A percentile compares a stretch with the other conserved stretches of the same genome.
Evolutionary conservation across 306 rosid genomes (phyloP).

Genomic region (Prosopis cineraria): DNA sequence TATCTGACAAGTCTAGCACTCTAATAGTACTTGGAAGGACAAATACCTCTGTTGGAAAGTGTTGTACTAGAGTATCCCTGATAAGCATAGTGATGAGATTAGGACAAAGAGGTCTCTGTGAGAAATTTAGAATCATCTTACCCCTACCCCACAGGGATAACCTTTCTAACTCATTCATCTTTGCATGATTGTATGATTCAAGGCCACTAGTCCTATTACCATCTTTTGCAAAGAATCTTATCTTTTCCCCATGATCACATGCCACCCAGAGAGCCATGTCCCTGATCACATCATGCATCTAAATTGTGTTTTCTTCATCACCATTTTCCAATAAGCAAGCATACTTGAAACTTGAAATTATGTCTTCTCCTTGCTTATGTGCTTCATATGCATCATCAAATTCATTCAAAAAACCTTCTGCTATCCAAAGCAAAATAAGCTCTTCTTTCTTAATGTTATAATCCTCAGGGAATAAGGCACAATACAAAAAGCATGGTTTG

Average conservation of each 20-base stretch:
- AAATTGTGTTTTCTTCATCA: neutral
- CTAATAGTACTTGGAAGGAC: neutral
- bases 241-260: neutral
- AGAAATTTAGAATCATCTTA: neutral
- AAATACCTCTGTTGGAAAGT: neutral
- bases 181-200: neutral
- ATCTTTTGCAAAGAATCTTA: neutral
- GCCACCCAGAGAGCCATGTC: neutral
- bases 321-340: neutral
- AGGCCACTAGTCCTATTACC: neutral
- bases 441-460: no score
- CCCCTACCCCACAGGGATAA: neutral
- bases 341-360: no score
- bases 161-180: neutral
- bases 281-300: neutral
- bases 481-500: neutral
- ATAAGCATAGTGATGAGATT: neutral
- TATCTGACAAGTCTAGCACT: neutral
- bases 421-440: neutral
- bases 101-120: neutral
- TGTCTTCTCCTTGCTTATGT: neutral
- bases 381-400: neutral
- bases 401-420: neutral
- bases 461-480: neutral
- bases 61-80: neutral